Evolutionary conservation across 2,329 filamentous ascomycete species (phyloP).

Genomic region (Botrytis squamosa): DNA sequence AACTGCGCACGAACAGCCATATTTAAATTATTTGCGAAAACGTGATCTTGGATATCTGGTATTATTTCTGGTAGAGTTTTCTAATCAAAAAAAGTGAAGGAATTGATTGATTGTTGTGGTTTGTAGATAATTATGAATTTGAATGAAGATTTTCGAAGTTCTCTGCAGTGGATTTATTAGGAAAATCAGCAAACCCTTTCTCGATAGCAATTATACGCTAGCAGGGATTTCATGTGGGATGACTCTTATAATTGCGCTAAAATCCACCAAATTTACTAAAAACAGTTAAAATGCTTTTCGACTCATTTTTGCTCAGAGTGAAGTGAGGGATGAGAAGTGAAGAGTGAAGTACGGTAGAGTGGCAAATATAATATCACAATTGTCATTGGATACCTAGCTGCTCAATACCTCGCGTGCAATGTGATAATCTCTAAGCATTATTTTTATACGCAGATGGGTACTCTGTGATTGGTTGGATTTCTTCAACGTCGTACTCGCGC

Average conservation of each 20-base stretch:
- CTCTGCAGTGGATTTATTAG: constrained; percentile 10
- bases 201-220: constrained; percentile 2
- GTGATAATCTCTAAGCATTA: not conserved
- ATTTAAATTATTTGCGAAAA: constrained; percentile 33
- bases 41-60: not conserved
- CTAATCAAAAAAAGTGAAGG: not conserved
- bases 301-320: constrained; percentile 18
- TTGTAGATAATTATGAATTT: constrained; percentile 6
- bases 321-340: not conserved
- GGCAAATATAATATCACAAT: not conserved
- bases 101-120: not conserved
- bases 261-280: not conserved
- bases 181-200: constrained; percentile 10
- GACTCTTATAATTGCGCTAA: constrained; percentile 5
- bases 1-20: constrained; percentile 75
- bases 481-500: not conserved
- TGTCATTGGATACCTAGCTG: not conserved
- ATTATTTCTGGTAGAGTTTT: not conserved
- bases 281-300: not conserved
- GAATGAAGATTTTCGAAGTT: constrained; percentile 18
- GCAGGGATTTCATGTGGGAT: constrained; percentile 18
- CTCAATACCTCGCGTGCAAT: not conserved
- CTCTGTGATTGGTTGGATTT: not conserved
- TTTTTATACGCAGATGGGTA: not conserved
- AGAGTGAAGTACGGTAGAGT: not conserved